Percentiles rank a stretch among this genome's conserved stretches.
These are phyloP conservation scores for Backusella circina DNA, from an alignment of 192 early-diverging fungal species.

Conservation along the genomic window DNA sequence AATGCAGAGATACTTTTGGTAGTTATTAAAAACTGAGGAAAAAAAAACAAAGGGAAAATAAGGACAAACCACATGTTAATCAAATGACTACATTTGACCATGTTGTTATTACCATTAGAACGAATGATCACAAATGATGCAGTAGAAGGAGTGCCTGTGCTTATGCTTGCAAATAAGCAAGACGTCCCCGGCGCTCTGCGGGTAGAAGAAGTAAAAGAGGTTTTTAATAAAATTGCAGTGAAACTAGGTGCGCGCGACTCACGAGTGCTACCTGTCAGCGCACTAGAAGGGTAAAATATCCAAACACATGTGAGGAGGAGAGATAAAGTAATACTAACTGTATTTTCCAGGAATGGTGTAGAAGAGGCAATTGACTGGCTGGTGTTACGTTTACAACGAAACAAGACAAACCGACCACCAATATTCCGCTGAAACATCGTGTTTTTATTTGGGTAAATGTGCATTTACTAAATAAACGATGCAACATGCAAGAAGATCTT, in stretches of 20 bases:
- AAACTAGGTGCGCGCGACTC: slow-evolving; percentile 83
- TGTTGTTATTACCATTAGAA: slow-evolving; percentile 43
- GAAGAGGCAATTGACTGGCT: slow-evolving; percentile 92
- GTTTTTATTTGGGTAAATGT: not conserved
- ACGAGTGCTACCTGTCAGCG: slow-evolving; percentile 78
- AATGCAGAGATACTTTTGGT: slow-evolving; percentile 76
- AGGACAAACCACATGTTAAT: not conserved
- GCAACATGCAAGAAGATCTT: slow-evolving; percentile 1
- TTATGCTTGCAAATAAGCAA: slow-evolving; percentile 95
- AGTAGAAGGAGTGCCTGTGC: slow-evolving; percentile 80
- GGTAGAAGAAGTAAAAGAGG: slow-evolving; percentile 85
- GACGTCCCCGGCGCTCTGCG: slow-evolving; percentile 67
- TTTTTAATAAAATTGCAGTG: slow-evolving; percentile 86
- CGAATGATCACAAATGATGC: slow-evolving; percentile 71
- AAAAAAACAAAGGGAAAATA: slow-evolving; percentile 11
- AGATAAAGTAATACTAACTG: not conserved
- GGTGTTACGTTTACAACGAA: slow-evolving; percentile 74
- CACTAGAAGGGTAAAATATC: slow-evolving; percentile 70
- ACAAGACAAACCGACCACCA: slow-evolving; percentile 77
- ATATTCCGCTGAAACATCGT: slow-evolving; percentile 47
- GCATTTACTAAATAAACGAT: not conserved
- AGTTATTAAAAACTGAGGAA: slow-evolving; percentile 11
- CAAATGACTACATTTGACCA: not conserved
- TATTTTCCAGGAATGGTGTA: slow-evolving; percentile 68
- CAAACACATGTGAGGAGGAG: not conserved